Evolutionary conservation across 371 early-diverging fungal species (phyloP), one percentile per base, ranked within the genome.

Genomic region (Saksenaea vasiformis): DNA sequence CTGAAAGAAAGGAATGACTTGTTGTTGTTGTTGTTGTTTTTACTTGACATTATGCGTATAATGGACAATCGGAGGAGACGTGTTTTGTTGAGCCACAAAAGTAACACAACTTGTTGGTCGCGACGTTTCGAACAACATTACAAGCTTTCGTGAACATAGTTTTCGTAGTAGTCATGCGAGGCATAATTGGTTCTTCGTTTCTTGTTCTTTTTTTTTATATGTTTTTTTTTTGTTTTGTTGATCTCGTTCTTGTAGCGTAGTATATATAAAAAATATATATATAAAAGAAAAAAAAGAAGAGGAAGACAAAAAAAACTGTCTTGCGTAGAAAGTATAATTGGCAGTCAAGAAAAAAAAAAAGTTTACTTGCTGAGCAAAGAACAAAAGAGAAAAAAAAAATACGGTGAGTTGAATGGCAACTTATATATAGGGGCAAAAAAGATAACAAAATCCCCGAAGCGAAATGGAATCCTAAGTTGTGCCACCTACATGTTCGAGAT

Each of bases 71-170:
- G 39, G 80, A 80, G 37, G 80, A 77, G 35, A 65, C 69, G 61
- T 80, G 80, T 41, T 70, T 77, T 34, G 68, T 71, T 56, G 80
- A 80, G 14, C 80, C 80, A 61, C 80, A 80, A 56, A 80, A 74
- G 61, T 75, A 80, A 58, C 80, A 80, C 10, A 80, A 24, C 24
- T 68, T 68, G 31, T 63, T 57, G 34, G 65, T 51, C 11, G 60
- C 60, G n/a, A 43, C 51, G 22, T 47, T 47, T 22, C 51, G 51
- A 47, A 47, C 51, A 22, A 47, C 55, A 35, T 62, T 56, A 54
- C 51, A 61, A 24, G 36, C 47, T 59, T 54, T 51, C 17, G 34
- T 43, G 13, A 64, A 28, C 41, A 56, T 69, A 34, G 53, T 56
- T 53, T 65, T 41, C 55, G 38, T 53, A 36, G 19, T 54, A 36